Evolutionary conservation across 495 filamentous ascomycete genomes (phyloP), one percentile per base, ranked within the genome.

Genomic region (Haplographium delicatum): DNA sequence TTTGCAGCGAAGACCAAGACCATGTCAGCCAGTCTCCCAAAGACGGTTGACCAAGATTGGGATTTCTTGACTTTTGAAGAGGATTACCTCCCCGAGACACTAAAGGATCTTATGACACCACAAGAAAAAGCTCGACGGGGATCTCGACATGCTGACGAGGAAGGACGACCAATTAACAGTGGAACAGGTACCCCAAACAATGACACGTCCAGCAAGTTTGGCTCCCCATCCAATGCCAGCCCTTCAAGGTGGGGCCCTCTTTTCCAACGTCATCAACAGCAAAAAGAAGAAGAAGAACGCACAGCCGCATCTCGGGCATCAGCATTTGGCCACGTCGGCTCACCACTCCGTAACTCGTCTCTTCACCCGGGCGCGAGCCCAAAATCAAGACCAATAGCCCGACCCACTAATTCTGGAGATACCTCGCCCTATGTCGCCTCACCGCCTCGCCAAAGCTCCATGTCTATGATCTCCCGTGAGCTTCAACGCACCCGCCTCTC

Each of bases 41-140:
- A 77, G 59, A 66, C 76, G 44, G 73, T 80, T 37, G 71, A 83
- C 51, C 73, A 83, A 22, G 87, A 90, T 50, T 89, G 86, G 83
- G 91, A 94, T 47, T 78, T 84, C 50, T 95, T 95, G 62, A 76
- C 86, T 19, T 91, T 91, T 66, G 91, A 97, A 65, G 93, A 97
- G 58, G 91, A 97, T 57, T 89, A 89, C 56, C 69, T 98, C 6
- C 93, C 93, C 1, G 84, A 83, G 28, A 84, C 85, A 33, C 70
- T 98, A 52, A 86, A 90, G 56, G 93, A 98, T 61, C 80, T 98
- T 30, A 77, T 97, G 44, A 97, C 91, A 0, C 88, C 90, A 4
- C 85, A 91, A 47, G 91, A 96, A 63, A 87, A 88, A 60, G 82
- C 86, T 56, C 82, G 93, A 40, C 76, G 91, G 30, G 81, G 88